A percentile compares a stretch with the other conserved stretches of the same genome.
phyloP scores from a whole-genome alignment of 192 early-diverging fungal species.

The Backusella morwellensis region DNA sequence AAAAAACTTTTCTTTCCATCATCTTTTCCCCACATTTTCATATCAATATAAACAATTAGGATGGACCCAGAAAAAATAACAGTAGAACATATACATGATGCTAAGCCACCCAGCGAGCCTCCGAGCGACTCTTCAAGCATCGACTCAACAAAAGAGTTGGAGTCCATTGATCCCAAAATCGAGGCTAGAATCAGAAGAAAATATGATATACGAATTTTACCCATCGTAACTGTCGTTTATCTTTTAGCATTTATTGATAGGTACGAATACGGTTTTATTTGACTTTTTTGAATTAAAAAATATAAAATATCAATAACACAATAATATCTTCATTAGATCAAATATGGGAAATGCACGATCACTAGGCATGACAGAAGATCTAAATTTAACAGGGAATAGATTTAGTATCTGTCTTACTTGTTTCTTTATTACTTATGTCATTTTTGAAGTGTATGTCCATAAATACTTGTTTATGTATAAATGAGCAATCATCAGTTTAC shows the following conservation, averaged over 20 bases:
- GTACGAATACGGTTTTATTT: neutral
- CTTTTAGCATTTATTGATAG: constrained; percentile 16
- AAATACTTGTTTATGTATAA: neutral
- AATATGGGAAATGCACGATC: constrained; percentile 12
- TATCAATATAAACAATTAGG: neutral
- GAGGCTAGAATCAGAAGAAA: constrained; percentile 14
- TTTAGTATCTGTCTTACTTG: constrained; percentile 4
- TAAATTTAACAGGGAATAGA: constrained; percentile 4
- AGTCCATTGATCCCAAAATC: neutral
- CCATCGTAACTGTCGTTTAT: constrained; percentile 7
- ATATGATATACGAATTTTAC: constrained; percentile 10
- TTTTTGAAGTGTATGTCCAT: constrained; percentile 10
- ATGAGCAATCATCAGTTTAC: neutral
- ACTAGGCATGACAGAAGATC: constrained; percentile 5
- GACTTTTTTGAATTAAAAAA: neutral
- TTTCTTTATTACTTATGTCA: constrained; percentile 15
- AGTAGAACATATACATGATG: neutral
- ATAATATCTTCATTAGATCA: constrained; percentile 1
- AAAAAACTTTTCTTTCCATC: neutral
- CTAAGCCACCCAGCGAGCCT: neutral
- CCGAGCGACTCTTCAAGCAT: neutral
- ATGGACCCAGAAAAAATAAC: neutral
- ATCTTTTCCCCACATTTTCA: neutral
- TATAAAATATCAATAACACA: neutral
- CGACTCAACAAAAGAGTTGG: neutral